Evolutionary conservation across 2,329 filamentous ascomycete genomes (phyloP).

Genomic region (Aphanoascus verrucosus): DNA sequence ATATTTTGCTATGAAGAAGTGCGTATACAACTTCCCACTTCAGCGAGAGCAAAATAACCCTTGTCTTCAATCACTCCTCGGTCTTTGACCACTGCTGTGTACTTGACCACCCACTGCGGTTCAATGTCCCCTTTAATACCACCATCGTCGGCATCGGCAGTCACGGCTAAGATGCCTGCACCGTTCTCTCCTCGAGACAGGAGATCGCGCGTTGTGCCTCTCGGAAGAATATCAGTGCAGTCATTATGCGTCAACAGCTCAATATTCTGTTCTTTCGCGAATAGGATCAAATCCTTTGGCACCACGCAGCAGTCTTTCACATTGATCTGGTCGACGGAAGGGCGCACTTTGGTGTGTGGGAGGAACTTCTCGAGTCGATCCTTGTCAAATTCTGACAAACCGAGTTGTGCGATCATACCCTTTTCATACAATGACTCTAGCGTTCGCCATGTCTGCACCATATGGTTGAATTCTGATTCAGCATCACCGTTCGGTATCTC

Average conservation of each 20-base stretch:
- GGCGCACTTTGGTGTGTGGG: conserved; percentile 56
- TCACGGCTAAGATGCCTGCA: conserved; percentile 61
- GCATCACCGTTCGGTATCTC: conserved; percentile 49
- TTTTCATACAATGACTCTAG: conserved; percentile 62
- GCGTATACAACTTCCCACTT: conserved; percentile 45
- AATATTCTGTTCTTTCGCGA: conserved; percentile 73
- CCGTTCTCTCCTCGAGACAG: conserved; percentile 62
- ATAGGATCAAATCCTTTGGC: conserved; percentile 70
- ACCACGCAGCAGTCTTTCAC: conserved; percentile 92
- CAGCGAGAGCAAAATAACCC: conserved; percentile 85
- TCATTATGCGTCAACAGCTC: conserved; percentile 90
- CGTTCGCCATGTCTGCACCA: conserved; percentile 57
- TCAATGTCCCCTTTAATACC: conserved; percentile 67
- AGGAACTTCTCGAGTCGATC: conserved; percentile 72
- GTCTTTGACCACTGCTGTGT: conserved; percentile 88
- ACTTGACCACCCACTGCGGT: conserved; percentile 93
- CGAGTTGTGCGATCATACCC: conserved; percentile 63
- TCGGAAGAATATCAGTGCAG: conserved; percentile 79
- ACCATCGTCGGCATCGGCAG: conserved; percentile 38
- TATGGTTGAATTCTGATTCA: conserved; percentile 40
- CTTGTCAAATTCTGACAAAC: conserved; percentile 83
- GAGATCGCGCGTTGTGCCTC: conserved; percentile 73
- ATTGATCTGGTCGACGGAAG: conserved; percentile 90
- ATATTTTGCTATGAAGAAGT: conserved; percentile 16
- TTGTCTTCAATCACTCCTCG: conserved; percentile 96